A percentile compares a stretch with the other conserved stretches of the same genome.
phyloP scores from a whole-genome alignment of 2,329 filamentous ascomycete species.

The Fusarium compactum region DNA sequence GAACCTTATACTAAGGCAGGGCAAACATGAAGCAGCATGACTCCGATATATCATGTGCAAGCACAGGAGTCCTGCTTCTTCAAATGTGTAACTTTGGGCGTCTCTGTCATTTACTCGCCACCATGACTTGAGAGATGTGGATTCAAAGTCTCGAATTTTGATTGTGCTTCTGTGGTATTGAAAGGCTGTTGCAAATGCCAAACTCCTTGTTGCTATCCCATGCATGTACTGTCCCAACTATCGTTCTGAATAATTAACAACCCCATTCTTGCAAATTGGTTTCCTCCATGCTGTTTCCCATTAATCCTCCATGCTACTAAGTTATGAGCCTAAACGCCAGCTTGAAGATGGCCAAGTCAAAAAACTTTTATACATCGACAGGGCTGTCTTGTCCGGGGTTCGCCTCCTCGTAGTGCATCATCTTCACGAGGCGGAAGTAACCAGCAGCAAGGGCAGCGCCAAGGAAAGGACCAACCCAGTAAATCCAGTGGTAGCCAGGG shows the following conservation, averaged over 20 bases:
- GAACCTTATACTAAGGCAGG: neutral
- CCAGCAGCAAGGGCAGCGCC: constrained; percentile 59
- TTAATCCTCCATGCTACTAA: no score
- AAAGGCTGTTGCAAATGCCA: neutral
- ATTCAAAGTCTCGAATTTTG: neutral
- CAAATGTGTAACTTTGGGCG: neutral
- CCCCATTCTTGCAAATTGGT: neutral
- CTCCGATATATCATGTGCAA: neutral
- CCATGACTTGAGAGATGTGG: neutral
- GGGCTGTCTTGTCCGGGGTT: constrained; percentile 56
- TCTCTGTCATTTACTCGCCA: neutral
- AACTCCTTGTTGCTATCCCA: neutral
- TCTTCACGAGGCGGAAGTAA: constrained; percentile 62
- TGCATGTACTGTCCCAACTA: neutral
- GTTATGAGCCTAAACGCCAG: no score
- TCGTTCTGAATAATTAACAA: no score
- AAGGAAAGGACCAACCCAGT: constrained; percentile 62
- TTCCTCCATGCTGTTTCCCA: no score
- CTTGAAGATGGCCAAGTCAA: neutral
- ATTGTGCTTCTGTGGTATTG: neutral
- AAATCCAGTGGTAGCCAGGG: constrained; percentile 61
- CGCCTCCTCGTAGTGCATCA: constrained; percentile 60
- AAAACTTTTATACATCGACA: constrained; percentile 7
- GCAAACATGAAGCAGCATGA: no score
- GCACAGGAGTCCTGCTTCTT: neutral